Conservation (phyloP, 1,284 basidiomycete species). For the Austropuccinia psidii region DNA sequence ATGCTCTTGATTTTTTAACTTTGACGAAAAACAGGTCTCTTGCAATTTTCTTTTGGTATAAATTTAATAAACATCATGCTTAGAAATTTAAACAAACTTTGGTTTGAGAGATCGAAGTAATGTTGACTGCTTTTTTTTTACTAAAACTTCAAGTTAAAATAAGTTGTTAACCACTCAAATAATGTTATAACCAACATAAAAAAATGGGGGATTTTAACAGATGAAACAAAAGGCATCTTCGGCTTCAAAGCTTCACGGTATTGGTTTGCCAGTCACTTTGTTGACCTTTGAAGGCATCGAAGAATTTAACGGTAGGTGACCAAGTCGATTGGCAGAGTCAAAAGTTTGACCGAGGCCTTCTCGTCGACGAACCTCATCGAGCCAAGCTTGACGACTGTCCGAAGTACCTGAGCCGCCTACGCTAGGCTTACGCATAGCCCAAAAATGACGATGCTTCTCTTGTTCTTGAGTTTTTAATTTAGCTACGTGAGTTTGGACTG, state of each 20-base stretch:
- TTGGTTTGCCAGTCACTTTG: conserved; percentile 24
- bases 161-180: too few relatives aligned
- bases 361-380: conserved; percentile 23
- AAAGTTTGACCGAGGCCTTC: neutral
- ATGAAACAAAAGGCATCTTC: too few relatives aligned
- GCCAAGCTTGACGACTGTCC: conserved; percentile 27
- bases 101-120: too few relatives aligned
- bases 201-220: too few relatives aligned
- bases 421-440: conserved; percentile 35
- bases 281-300: neutral
- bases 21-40: too few relatives aligned
- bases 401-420: conserved; percentile 28
- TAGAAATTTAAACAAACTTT: too few relatives aligned
- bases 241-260: conserved; percentile 21
- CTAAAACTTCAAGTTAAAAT: too few relatives aligned
- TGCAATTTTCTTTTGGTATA: too few relatives aligned
- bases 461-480: conserved; percentile 19
- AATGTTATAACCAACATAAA: too few relatives aligned
- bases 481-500: conserved; percentile 15
- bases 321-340: neutral
- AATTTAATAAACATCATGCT: too few relatives aligned
- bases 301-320: neutral
- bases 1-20: too few relatives aligned
- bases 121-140: too few relatives aligned
- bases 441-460: conserved; percentile 26